phyloP scores from a whole-genome alignment of 108 stramenopile species.

The Asterionellopsis glacialis region DNA sequence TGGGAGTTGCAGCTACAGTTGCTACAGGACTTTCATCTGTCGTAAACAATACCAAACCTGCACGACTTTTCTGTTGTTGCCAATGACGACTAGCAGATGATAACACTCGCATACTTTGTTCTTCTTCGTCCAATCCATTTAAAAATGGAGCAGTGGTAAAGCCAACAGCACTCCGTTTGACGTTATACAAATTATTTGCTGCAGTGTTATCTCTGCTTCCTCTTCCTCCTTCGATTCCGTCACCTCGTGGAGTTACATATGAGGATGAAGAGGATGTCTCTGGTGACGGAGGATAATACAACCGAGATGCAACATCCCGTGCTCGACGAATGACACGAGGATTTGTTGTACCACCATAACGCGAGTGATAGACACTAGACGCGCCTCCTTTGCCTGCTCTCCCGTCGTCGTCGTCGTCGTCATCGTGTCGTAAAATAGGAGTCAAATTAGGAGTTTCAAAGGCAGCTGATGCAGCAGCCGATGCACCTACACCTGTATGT shows the following conservation, averaged over 20 bases:
- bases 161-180: neutral
- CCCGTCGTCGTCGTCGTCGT: constrained; percentile 2
- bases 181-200: neutral
- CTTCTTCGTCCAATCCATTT: too few relatives aligned
- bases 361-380: neutral
- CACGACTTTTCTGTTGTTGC: too few relatives aligned
- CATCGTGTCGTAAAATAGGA: constrained; percentile 40
- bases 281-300: constrained; percentile 53
- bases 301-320: constrained; percentile 41
- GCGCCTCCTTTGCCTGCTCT: neutral
- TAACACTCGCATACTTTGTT: too few relatives aligned
- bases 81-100: too few relatives aligned
- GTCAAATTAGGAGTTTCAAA: constrained; percentile 63
- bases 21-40: too few relatives aligned
- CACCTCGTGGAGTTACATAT: neutral
- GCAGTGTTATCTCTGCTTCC: neutral
- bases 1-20: too few relatives aligned
- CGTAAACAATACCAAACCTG: too few relatives aligned
- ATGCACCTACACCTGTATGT: neutral
- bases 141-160: neutral
- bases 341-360: constrained; percentile 17
- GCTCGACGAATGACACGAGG: constrained; percentile 36
- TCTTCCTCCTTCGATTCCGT: neutral
- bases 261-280: constrained; percentile 24
- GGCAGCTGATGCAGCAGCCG: neutral